Conservation (phyloP, 768 basidiomycete genomes). For the Mycena albidolilacea region DNA sequence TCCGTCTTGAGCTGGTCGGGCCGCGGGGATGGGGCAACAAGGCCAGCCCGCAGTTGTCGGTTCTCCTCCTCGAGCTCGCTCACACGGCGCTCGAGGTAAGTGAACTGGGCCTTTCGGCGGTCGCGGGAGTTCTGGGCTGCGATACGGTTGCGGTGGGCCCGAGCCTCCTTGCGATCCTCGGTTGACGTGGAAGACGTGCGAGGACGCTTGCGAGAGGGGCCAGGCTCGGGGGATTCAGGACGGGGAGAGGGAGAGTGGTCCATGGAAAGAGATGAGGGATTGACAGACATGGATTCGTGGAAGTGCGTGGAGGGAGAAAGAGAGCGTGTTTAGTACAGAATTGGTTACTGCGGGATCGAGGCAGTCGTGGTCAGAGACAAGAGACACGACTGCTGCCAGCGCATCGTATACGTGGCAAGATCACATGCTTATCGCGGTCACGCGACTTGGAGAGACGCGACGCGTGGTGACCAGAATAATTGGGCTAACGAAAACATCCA, state of each 20-base stretch:
- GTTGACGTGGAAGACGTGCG: conserved; percentile 69
- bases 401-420: conserved; percentile 11
- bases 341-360: conserved; percentile 9
- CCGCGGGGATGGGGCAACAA: conserved; percentile 48
- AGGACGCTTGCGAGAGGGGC: conserved; percentile 81
- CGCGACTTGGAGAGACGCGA: neutral
- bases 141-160: conserved; percentile 93
- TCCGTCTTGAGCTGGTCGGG: conserved; percentile 47
- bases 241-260: conserved; percentile 46
- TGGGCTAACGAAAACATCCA: no score
- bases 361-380: conserved; percentile 23
- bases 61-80: conserved; percentile 89
- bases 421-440: conserved; percentile 8
- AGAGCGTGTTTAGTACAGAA: conserved; percentile 20
- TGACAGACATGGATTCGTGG: conserved; percentile 40
- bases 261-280: conserved; percentile 52
- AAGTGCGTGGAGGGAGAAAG: conserved; percentile 25
- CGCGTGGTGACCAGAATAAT: neutral
- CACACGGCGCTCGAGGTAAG: conserved; percentile 76
- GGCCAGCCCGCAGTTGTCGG: conserved; percentile 74
- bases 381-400: neutral
- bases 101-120: conserved; percentile 88
- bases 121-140: conserved; percentile 96
- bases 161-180: conserved; percentile 88
- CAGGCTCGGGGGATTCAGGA: conserved; percentile 47